Percentiles rank a stretch among this genome's conserved stretches.
phyloP scores from a whole-genome alignment of 2,329 filamentous ascomycete genomes.

The Fusarium mexicanum region DNA sequence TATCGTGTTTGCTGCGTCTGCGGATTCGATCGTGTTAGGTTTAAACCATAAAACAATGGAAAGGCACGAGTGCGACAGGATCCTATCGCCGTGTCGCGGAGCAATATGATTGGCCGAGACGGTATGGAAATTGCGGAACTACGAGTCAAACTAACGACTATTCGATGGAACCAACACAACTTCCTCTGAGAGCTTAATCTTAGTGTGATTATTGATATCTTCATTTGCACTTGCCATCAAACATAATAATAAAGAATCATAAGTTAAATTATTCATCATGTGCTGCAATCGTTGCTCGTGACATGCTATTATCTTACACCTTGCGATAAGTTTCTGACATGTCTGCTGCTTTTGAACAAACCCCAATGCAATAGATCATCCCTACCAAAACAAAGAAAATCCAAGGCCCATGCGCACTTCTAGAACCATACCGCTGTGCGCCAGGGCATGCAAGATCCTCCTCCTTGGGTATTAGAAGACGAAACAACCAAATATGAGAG shows the following conservation, averaged over 20 bases:
- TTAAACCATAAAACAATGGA: conserved; percentile 31
- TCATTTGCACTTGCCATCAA: background rate
- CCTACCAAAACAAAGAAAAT: conserved; percentile 18
- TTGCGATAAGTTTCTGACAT: conserved; percentile 14
- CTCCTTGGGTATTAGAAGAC: conserved; percentile 39
- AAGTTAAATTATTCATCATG: conserved; percentile 14
- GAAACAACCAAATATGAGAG: conserved; percentile 28
- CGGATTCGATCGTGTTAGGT: conserved; percentile 23
- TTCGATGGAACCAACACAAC: background rate
- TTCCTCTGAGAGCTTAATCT: background rate
- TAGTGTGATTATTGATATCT: background rate
- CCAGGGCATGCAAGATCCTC: conserved; percentile 41
- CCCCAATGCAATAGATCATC: conserved; percentile 23
- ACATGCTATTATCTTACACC: conserved; percentile 34
- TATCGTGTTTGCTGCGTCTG: conserved; percentile 8
- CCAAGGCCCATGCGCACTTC: conserved; percentile 28
- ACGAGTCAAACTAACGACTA: conserved; percentile 12
- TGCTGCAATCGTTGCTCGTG: conserved; percentile 26
- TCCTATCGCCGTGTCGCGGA: conserved; percentile 37
- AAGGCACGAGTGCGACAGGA: conserved; percentile 40
- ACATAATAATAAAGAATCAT: background rate
- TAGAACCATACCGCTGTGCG: conserved; percentile 29
- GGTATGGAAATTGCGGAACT: conserved; percentile 25
- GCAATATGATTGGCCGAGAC: conserved; percentile 33
- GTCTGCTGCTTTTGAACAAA: conserved; percentile 31